Conservation (phyloP, 345 rosid species). For the Populus simonii region DNA sequence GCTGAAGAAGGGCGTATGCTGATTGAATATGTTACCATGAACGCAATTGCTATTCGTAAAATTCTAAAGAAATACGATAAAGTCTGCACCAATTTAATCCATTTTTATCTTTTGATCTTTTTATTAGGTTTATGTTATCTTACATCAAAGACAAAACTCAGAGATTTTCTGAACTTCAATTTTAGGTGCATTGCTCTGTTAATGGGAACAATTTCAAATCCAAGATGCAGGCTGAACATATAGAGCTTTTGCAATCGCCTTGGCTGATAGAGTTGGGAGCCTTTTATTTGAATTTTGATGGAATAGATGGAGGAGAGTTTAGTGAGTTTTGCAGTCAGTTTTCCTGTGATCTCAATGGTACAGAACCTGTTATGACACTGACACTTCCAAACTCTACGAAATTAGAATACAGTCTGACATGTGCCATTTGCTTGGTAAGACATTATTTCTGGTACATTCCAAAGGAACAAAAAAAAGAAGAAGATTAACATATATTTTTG, state of each 20-base stretch:
- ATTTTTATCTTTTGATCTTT: not conserved
- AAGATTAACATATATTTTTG: not conserved
- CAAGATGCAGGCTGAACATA: slow-evolving; percentile 78
- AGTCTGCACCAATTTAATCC: slow-evolving; percentile 34
- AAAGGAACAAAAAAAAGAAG: not conserved
- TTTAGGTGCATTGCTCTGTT: slow-evolving; percentile 75
- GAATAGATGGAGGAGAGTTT: slow-evolving; percentile 42
- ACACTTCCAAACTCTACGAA: slow-evolving; percentile 54
- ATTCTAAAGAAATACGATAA: slow-evolving; percentile 95
- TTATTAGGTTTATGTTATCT: slow-evolving; percentile 5
- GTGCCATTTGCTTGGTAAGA: slow-evolving; percentile 82
- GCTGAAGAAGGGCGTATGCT: slow-evolving; percentile 68
- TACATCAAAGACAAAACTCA: not conserved
- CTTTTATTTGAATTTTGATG: slow-evolving; percentile 63
- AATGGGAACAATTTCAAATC: slow-evolving; percentile 75
- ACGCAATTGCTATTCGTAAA: slow-evolving; percentile 79
- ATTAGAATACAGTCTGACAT: slow-evolving; percentile 74
- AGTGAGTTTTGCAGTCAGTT: slow-evolving; percentile 47
- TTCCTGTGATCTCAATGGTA: slow-evolving; percentile 51
- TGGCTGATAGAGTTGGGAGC: slow-evolving; percentile 96
- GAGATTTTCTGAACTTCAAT: slow-evolving; percentile 6
- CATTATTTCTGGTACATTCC: slow-evolving; percentile 5
- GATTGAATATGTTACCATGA: slow-evolving; percentile 79
- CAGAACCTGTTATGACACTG: slow-evolving; percentile 55
- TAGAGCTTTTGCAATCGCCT: slow-evolving; percentile 88